Percentiles rank a stretch among this genome's conserved stretches.
phyloP scores from a whole-genome alignment of 345 rosid species.

The Pelargonium nanum region DNA sequence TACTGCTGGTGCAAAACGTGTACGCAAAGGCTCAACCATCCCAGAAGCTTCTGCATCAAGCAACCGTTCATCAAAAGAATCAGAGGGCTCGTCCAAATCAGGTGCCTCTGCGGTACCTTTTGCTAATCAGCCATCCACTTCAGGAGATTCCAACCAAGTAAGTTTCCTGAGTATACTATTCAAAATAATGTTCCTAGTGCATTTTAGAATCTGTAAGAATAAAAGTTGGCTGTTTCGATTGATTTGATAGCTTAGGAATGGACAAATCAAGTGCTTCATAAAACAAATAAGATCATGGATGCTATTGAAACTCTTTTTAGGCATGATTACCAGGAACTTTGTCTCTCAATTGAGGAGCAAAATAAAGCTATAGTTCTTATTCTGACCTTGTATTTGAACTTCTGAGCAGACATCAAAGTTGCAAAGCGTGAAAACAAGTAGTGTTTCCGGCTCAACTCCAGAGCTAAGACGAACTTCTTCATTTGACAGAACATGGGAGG shows the following conservation, averaged over 20 bases:
- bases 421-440: slow-evolving; percentile 27
- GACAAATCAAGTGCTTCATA: not conserved
- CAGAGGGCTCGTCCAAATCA: slow-evolving; percentile 44
- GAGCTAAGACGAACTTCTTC: slow-evolving; percentile 88
- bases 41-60: slow-evolving; percentile 52
- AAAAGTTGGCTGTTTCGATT: not conserved
- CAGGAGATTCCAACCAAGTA: not conserved
- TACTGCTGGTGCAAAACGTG: slow-evolving; percentile 72
- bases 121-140: not conserved
- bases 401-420: slow-evolving; percentile 38
- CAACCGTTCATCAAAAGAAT: slow-evolving; percentile 43
- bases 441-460: slow-evolving; percentile 30
- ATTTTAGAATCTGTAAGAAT: not conserved
- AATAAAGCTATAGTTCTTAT: too few relatives aligned
- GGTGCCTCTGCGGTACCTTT: slow-evolving; percentile 7
- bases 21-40: slow-evolving; percentile 56
- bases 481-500: slow-evolving; percentile 81
- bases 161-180: not conserved
- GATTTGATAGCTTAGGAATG: not conserved
- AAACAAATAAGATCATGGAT: slow-evolving; percentile 5
- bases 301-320: not conserved
- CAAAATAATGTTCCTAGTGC: not conserved
- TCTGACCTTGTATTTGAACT: slow-evolving; percentile 3
- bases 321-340: not conserved
- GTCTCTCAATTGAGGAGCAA: not conserved